Evolutionary conservation across 2,329 filamentous ascomycete species (phyloP), one percentile per base, ranked within the genome.

Genomic region (Exserohilum rostratum): DNA sequence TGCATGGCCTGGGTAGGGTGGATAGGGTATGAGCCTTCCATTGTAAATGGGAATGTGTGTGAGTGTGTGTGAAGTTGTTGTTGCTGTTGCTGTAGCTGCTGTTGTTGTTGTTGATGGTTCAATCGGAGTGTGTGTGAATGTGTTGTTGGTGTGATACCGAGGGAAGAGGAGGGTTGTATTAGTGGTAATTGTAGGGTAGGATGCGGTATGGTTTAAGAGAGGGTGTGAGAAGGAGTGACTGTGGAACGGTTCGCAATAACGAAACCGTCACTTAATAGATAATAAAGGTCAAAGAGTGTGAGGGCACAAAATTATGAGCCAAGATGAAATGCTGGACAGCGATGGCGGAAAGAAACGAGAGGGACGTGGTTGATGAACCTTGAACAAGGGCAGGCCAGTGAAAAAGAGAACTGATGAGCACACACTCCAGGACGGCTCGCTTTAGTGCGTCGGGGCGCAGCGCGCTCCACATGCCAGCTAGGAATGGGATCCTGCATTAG

Each of bases 1-100:
- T 90, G 88, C 82, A 90, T 85, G 69, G 83, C 76, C 76, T 79
- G 76, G 65, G 78, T 61, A 54, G 77, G 73, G 71, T 78, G 77
- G 69, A 81, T 78, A 60, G 78, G 73, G 68, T 83, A 83, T 83
- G 85, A 69, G 77, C 84, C 76, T 71, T 90, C 88, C 89, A 91
- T 91, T 80, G 78, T 57, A 56, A 54, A 57, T 68, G 60, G 60
- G 53, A 46, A 44, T 53, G 47, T 29, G 33, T 35, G n/a, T 15
- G 12, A n/a, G 25, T 11, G 27, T 44, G 40, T 30, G 25, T 33
- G 42, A 7, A 15, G 30, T 10, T n/a, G 27, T 33, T 11, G 30
- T 39, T 29, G 31, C 25, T 50, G 50, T 27, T n/a, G n/a, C n/a
- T n/a, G n/a, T n/a, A n/a, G n/a, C n/a, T n/a, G n/a, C n/a, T n/a